Evolutionary conservation across 108 stramenopile species (phyloP).

Genomic region (Aurantiochytrium sp.): DNA sequence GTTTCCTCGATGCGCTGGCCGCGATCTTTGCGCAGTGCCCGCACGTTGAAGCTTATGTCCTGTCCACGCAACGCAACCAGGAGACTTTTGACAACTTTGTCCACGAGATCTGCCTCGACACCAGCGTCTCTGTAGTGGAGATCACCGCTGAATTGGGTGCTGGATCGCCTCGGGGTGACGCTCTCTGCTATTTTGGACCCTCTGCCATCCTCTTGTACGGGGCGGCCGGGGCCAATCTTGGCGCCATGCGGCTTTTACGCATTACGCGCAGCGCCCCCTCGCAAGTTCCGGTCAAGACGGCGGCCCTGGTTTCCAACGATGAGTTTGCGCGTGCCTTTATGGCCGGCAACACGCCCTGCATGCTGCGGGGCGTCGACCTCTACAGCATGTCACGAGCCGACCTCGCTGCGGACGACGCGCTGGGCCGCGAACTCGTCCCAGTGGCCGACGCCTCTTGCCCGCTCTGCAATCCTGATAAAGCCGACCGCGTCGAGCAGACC

Average conservation of each 20-base stretch:
- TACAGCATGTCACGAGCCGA: not conserved
- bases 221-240: not conserved
- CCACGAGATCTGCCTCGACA: not conserved
- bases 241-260: not conserved
- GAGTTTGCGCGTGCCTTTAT: not conserved
- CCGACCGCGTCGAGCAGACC: not conserved
- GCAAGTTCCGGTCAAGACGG: not conserved
- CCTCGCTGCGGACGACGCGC: not conserved
- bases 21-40: not conserved
- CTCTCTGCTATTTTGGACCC: not conserved
- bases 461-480: not conserved
- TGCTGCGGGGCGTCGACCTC: not conserved
- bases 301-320: not conserved
- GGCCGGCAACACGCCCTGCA: not conserved
- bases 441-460: not conserved
- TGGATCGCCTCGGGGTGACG: no score
- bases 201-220: not conserved
- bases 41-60: not conserved
- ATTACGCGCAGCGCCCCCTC: not conserved
- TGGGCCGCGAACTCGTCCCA: not conserved
- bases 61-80: not conserved
- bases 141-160: no score
- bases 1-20: not conserved
- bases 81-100: not conserved
- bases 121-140: not conserved